Base-by-base conservation (phyloP, 2,329 filamentous ascomycete genomes). In the Metarhizium rileyi region DNA sequence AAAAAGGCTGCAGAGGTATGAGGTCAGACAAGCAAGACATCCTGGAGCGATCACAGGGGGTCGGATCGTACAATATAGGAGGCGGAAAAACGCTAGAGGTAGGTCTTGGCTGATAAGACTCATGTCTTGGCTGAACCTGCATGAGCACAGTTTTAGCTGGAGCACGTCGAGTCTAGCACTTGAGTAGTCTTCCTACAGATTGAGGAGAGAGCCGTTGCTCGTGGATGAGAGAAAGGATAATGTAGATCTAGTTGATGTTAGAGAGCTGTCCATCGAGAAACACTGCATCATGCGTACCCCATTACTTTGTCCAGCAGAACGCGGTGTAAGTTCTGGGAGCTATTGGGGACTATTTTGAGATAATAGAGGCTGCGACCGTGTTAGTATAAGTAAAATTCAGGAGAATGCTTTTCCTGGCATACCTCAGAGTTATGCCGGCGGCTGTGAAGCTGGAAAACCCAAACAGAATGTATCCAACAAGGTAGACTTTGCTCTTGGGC, bases 91-190 rank as follows among this genome's bases (percentile, higher is more conserved):
- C 0, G 50, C 23, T 9, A 49, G 33, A 2, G 52, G 52, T 4
- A 54, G 41, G 16, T 47, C 46, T 28, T 54, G 48, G 41, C 44
- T 36, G 1, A 54, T 28, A 9, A 52, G 44, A n/a, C 44, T 50
- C 50, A 54, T 52, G 42, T 54, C 52, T 20, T 54, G 52, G 33
- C 50, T 52, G 38, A 54, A 52, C 5, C 52, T 54, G 38, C 28
- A 36, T n/a, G n/a, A n/a, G n/a, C 35, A 23, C 12, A 3, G 9
- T 43, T 33, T n/a, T n/a, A n/a, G n/a, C n/a, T n/a, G n/a, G n/a
- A n/a, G 10, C 5, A 5, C 20, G 23, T 9, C 16, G 26, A 9
- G 14, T 9, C 3, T 26, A n/a, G 5, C 16, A 22, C 27, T 27
- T 6, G 9, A 18, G 36, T 4, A 22, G 12, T 27, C 4, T 22